A percentile compares a stretch with the other conserved stretches of the same genome.
Conservation (phyloP, 345 rosid genomes). For the sweet orange (Citrus sinensis) region DNA sequence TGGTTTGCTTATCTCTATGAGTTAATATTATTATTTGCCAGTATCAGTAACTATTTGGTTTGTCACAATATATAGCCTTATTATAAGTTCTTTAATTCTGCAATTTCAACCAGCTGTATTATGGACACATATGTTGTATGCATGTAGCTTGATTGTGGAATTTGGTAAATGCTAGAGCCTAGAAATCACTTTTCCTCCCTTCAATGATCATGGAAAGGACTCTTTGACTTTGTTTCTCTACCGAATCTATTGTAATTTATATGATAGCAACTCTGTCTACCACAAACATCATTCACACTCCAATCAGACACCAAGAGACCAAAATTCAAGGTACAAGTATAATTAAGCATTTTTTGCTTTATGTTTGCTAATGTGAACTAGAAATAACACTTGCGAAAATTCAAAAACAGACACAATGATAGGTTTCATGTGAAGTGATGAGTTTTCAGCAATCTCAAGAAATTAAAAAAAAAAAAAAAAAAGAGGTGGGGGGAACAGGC, state of each 20-base stretch:
- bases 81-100: neutral
- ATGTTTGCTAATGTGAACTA: neutral
- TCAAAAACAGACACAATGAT: neutral
- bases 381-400: neutral
- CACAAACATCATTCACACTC: neutral
- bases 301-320: neutral
- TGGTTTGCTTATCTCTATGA: neutral
- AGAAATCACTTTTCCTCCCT: neutral
- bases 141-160: neutral
- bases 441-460: neutral
- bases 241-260: neutral
- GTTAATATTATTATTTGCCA: neutral
- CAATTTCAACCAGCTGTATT: slow-evolving; percentile 15
- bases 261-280: slow-evolving; percentile 18
- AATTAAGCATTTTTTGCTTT: neutral
- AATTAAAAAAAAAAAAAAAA: neutral
- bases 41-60: neutral
- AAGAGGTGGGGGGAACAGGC: neutral
- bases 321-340: neutral
- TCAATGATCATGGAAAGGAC: neutral
- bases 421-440: slow-evolving; percentile 12
- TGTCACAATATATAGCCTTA: neutral
- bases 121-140: neutral
- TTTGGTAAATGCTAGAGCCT: neutral
- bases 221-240: slow-evolving; percentile 17